Percentiles rank a stretch among this genome's conserved stretches.
phyloP scores from a whole-genome alignment of 1,284 basidiomycete genomes.

The Phlebopus sp. region DNA sequence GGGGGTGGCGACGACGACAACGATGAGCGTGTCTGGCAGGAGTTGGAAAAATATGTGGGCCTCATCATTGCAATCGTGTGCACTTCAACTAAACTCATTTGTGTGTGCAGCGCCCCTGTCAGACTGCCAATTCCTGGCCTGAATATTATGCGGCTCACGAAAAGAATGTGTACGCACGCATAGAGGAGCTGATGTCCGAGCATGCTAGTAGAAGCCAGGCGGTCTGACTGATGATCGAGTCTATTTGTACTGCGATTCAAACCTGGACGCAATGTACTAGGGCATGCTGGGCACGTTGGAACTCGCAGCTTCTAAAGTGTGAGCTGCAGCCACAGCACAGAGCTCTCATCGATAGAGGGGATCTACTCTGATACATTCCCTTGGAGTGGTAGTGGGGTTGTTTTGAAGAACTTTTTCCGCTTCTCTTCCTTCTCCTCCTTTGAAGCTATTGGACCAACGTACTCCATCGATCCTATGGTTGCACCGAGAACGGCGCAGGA shows the following conservation, averaged over 20 bases:
- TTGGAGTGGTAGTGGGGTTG: slow-evolving; percentile 33
- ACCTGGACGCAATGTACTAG: slow-evolving; percentile 1
- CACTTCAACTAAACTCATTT: slow-evolving; percentile 5
- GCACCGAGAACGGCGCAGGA: slow-evolving; percentile 81
- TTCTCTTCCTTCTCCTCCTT: slow-evolving; percentile 54
- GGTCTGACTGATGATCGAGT: background rate
- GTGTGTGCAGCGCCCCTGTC: slow-evolving; percentile 42
- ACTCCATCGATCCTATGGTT: slow-evolving; percentile 82
- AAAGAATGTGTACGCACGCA: slow-evolving; percentile 37
- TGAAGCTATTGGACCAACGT: slow-evolving; percentile 61
- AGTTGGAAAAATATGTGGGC: slow-evolving; percentile 37
- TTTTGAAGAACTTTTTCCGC: slow-evolving; percentile 73
- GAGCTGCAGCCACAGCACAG: too few relatives aligned
- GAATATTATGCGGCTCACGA: slow-evolving; percentile 51
- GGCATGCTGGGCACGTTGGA: slow-evolving; percentile 5
- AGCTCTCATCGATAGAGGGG: slow-evolving; percentile 2
- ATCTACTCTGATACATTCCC: slow-evolving; percentile 24
- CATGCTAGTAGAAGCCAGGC: slow-evolving; percentile 10
- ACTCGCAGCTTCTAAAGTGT: background rate
- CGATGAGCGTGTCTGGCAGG: slow-evolving; percentile 49
- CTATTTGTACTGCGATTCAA: background rate
- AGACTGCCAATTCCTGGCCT: slow-evolving; percentile 49
- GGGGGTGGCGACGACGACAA: slow-evolving; percentile 44
- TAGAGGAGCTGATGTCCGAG: slow-evolving; percentile 32
- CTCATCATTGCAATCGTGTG: background rate